Evolutionary conservation across 2,329 filamentous ascomycete genomes (phyloP).

Genomic region (Colletotrichum liaoningense): DNA sequence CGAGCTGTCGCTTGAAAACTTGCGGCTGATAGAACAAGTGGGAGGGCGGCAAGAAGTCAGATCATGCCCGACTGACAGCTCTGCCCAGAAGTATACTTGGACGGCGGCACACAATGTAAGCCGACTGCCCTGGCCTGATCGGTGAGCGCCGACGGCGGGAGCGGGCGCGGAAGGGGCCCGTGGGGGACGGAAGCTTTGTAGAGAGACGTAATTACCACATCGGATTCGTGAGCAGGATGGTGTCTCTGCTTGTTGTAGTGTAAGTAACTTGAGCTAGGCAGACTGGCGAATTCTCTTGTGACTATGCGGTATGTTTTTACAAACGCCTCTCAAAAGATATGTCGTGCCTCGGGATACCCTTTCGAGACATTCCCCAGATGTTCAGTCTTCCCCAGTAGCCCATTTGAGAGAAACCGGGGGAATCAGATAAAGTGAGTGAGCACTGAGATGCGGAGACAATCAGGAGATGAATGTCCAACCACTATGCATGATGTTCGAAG

Average conservation of each 20-base stretch:
- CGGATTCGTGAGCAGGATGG: slow-evolving; percentile 9
- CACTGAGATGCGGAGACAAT: not conserved
- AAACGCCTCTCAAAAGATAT: not conserved
- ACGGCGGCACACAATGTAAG: not conserved
- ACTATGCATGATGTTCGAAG: not conserved
- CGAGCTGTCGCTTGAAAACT: not conserved
- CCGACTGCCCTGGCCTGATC: slow-evolving; percentile 15
- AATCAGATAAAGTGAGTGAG: not conserved
- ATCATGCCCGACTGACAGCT: slow-evolving; percentile 6
- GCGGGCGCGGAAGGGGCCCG: not conserved
- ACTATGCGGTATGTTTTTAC: not conserved
- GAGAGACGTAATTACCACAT: not conserved
- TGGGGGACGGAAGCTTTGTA: not conserved
- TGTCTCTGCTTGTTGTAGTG: not conserved
- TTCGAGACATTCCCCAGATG: not conserved
- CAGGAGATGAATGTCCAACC: not conserved
- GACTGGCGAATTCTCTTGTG: not conserved
- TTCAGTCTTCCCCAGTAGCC: not conserved
- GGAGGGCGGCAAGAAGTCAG: not conserved
- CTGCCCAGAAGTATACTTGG: not conserved
- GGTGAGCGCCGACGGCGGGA: slow-evolving; percentile 14
- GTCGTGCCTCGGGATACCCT: not conserved
- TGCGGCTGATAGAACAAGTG: too few species aligned
- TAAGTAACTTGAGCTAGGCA: not conserved
- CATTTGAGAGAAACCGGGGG: not conserved